Conservation (phyloP, 768 basidiomycete genomes). For the Lentinula raphanica region DNA sequence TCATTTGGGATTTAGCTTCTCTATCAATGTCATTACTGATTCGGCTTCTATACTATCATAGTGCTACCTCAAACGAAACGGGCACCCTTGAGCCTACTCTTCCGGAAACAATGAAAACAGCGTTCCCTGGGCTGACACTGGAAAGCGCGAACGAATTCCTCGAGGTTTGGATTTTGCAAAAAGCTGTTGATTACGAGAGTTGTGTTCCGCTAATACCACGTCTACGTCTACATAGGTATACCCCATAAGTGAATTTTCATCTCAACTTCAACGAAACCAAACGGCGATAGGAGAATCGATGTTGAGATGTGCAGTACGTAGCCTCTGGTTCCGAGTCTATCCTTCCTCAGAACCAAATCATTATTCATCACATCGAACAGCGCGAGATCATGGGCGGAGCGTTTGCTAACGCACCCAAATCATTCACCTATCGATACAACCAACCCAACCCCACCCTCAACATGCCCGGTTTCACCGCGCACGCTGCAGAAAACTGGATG, state of each 20-base stretch:
- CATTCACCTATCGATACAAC: conserved; percentile 59
- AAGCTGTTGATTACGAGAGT: neutral
- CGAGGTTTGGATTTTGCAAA: conserved; percentile 15
- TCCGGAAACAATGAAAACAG: conserved; percentile 28
- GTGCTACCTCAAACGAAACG: conserved; percentile 59
- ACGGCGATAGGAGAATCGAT: conserved; percentile 45
- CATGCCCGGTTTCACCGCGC: conserved; percentile 28
- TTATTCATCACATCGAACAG: conserved; percentile 21
- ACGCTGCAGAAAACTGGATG: conserved; percentile 65
- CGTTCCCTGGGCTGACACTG: conserved; percentile 41
- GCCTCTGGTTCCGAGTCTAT: no score
- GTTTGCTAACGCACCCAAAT: conserved; percentile 27
- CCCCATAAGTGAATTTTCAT: conserved; percentile 37
- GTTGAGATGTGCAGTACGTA: conserved; percentile 49
- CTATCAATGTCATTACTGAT: no score
- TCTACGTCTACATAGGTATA: conserved; percentile 30
- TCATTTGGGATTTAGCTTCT: no score
- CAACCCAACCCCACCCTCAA: conserved; percentile 42
- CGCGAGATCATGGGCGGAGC: conserved; percentile 42
- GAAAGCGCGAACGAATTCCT: conserved; percentile 32
- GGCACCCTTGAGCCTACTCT: conserved; percentile 27
- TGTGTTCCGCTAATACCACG: neutral
- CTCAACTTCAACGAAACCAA: conserved; percentile 34
- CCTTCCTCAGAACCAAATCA: no score
- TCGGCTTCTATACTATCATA: no score